Evolutionary conservation across 2,329 filamentous ascomycete species (phyloP).

Genomic region (Fusarium protoensiforme): DNA sequence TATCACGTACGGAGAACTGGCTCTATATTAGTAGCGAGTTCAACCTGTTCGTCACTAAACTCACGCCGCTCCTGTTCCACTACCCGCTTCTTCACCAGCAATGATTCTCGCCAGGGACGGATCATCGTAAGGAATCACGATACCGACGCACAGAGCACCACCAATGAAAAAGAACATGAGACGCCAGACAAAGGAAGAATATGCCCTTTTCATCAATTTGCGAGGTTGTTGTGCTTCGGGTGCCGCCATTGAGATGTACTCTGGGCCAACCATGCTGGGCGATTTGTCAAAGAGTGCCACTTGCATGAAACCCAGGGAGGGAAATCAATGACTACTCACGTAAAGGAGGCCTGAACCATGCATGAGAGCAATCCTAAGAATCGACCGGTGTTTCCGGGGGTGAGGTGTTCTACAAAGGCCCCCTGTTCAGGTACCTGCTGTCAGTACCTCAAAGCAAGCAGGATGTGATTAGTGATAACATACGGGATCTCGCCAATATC

Average conservation of each 20-base stretch:
- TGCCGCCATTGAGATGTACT: too few relatives aligned
- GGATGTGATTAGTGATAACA: too few relatives aligned
- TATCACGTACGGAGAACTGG: slow-evolving; percentile 68
- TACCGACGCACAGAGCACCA: too few relatives aligned
- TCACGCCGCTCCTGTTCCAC: slow-evolving; percentile 63
- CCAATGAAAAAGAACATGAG: too few relatives aligned
- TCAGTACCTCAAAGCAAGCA: too few relatives aligned
- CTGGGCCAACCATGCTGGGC: too few relatives aligned
- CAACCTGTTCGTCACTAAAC: slow-evolving; percentile 37
- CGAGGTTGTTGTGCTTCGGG: too few relatives aligned
- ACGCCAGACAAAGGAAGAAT: too few relatives aligned
- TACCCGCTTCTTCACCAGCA: too few relatives aligned
- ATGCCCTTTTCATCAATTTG: too few relatives aligned
- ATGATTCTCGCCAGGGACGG: too few relatives aligned
- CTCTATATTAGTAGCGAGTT: slow-evolving; percentile 47
- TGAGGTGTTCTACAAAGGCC: slow-evolving; percentile 62
- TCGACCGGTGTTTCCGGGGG: slow-evolving; percentile 68
- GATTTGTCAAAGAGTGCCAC: slow-evolving; percentile 67
- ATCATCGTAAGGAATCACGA: too few relatives aligned
- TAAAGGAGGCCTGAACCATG: slow-evolving; percentile 71
- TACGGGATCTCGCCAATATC: slow-evolving; percentile 64
- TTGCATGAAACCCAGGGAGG: slow-evolving; percentile 70
- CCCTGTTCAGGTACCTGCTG: neutral
- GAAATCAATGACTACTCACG: slow-evolving; percentile 73
- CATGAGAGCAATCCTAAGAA: slow-evolving; percentile 77